Conservation (phyloP, 2,329 filamentous ascomycete species). For the Cytospora mali region DNA sequence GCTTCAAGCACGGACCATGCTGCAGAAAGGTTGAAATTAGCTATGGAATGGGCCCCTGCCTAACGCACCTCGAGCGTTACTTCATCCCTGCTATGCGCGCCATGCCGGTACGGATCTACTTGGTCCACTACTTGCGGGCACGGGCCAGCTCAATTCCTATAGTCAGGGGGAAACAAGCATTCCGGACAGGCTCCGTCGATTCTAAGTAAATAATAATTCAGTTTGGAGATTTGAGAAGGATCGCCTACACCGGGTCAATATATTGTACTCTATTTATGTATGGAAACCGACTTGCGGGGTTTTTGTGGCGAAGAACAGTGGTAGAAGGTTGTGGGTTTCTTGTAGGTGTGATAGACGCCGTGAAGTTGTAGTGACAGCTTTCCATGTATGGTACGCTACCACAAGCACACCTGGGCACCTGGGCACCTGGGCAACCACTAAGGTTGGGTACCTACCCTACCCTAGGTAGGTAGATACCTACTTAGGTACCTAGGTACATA, state of each 20-base stretch:
- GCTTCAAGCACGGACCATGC: constrained; percentile 16
- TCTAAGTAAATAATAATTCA: neutral
- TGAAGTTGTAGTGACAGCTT: neutral
- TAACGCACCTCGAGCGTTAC: constrained; percentile 12
- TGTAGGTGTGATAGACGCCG: neutral
- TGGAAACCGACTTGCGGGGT: neutral
- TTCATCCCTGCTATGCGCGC: constrained; percentile 21
- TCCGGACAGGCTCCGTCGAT: constrained; percentile 6
- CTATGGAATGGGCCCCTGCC: constrained; percentile 21
- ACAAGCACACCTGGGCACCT: too few species aligned
- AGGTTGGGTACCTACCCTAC: neutral
- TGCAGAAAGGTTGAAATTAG: constrained; percentile 27
- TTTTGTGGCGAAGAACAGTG: neutral
- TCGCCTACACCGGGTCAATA: neutral
- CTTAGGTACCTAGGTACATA: constrained; percentile 5
- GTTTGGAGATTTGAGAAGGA: neutral
- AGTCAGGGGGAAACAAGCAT: neutral
- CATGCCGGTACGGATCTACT: constrained; percentile 19
- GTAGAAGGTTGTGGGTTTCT: neutral
- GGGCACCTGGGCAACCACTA: too few species aligned
- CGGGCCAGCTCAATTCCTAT: neutral
- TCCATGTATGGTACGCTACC: too few species aligned
- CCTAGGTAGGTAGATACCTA: too few species aligned
- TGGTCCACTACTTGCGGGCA: neutral
- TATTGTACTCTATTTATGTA: neutral